phyloP scores from a whole-genome alignment of 805 yeast species.

The Wickerhamiella hasegawae region DNA sequence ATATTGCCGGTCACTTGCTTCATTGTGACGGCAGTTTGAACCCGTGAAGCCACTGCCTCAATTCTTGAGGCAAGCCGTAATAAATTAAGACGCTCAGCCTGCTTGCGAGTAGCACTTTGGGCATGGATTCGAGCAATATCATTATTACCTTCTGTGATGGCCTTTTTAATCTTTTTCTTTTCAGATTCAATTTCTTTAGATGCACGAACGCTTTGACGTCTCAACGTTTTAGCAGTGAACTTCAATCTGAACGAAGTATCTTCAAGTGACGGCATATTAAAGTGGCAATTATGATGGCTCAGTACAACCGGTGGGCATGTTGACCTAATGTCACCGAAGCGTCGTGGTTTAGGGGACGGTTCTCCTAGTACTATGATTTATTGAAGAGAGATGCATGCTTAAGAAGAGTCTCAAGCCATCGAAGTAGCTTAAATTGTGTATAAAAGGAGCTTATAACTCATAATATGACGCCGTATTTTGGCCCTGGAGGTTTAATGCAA shows the following conservation, averaged over 20 bases:
- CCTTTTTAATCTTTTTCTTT: slow-evolving; percentile 78
- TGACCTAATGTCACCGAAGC: no score
- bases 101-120: slow-evolving; percentile 85
- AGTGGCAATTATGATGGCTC: no score
- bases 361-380: no score
- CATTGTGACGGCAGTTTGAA: slow-evolving; percentile 98
- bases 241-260: slow-evolving; percentile 21
- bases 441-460: no score
- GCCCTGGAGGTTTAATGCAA: no score
- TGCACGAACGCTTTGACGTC: slow-evolving; percentile 77
- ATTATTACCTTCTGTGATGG: slow-evolving; percentile 66
- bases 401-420: no score
- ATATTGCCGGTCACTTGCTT: slow-evolving; percentile 84
- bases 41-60: slow-evolving; percentile 90
- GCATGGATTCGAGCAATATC: slow-evolving; percentile 93
- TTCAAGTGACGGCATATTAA: slow-evolving; percentile 9
- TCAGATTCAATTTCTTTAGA: slow-evolving; percentile 81
- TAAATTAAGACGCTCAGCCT: slow-evolving; percentile 69
- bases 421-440: no score
- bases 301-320: no score
- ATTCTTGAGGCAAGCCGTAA: slow-evolving; percentile 73
- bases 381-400: no score
- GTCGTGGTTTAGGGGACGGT: no score
- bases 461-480: no score
- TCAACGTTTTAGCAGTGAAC: slow-evolving; percentile 88